Percentiles rank a stretch among this genome's conserved stretches.
Conservation (phyloP, 2,329 filamentous ascomycete species). For the Colletotrichum agaves region DNA sequence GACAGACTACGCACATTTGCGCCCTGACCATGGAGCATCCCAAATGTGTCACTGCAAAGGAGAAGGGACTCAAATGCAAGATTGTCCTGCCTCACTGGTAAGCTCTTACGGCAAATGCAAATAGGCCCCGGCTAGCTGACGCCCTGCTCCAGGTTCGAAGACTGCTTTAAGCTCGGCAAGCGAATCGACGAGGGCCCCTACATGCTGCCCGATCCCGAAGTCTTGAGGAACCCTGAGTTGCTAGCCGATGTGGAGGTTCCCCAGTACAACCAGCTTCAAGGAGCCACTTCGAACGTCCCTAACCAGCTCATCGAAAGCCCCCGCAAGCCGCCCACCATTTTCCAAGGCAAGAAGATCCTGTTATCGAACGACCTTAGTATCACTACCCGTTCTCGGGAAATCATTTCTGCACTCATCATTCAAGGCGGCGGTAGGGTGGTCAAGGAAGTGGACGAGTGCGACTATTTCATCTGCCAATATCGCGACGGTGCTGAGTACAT, state of each 20-base stretch:
- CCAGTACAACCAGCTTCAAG: constrained; percentile 70
- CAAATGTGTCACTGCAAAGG: constrained; percentile 71
- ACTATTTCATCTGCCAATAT: constrained; percentile 89
- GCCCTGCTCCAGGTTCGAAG: constrained; percentile 81
- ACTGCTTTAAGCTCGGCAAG: constrained; percentile 92
- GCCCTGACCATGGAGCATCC: constrained; percentile 80
- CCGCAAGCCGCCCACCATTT: constrained; percentile 74
- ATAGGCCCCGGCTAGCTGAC: constrained; percentile 37
- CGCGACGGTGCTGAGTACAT: constrained; percentile 84
- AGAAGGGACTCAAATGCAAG: constrained; percentile 77
- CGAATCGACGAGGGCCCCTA: constrained; percentile 92
- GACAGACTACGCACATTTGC: constrained; percentile 87
- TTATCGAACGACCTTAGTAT: constrained; percentile 80
- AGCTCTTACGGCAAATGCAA: not conserved
- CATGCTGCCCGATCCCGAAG: constrained; percentile 84
- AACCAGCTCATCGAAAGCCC: constrained; percentile 54
- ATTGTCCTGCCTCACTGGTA: constrained; percentile 94
- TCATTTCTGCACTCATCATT: constrained; percentile 76
- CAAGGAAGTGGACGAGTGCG: constrained; percentile 72
- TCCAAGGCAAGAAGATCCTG: constrained; percentile 81
- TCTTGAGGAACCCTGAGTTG: constrained; percentile 71
- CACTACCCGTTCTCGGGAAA: constrained; percentile 70
- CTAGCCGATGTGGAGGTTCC: constrained; percentile 67
- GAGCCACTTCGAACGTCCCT: constrained; percentile 68
- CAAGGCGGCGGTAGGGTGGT: constrained; percentile 78